Percentiles rank a stretch among this genome's conserved stretches.
Conservation (phyloP, 2,329 filamentous ascomycete genomes). For the Xylariaceae sp. region DNA sequence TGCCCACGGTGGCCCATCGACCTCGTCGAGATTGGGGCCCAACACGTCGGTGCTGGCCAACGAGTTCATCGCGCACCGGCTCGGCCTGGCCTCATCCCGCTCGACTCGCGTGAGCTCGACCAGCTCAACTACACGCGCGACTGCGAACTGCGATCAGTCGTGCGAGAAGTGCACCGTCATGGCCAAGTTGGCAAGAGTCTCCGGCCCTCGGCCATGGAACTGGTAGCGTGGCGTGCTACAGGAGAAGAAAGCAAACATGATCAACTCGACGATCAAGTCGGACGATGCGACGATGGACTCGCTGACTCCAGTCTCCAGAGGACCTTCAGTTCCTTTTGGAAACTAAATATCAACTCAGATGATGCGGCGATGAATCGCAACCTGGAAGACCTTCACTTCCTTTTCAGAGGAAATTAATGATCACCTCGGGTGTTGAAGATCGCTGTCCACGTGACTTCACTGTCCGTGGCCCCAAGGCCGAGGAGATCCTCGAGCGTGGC, state of each 20-base stretch:
- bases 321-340: slow-evolving; percentile 96
- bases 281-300: slow-evolving; percentile 89
- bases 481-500: slow-evolving; percentile 99
- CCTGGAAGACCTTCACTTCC: too few relatives aligned
- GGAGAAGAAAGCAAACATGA: slow-evolving; percentile 98
- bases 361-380: too few relatives aligned
- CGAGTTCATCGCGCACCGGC: slow-evolving; percentile 88
- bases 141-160: slow-evolving; percentile 92
- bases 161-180: slow-evolving; percentile 88
- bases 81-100: slow-evolving; percentile 85
- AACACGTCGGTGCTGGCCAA: slow-evolving; percentile 97
- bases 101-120: slow-evolving; percentile 77
- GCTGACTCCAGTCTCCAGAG: slow-evolving; percentile 72
- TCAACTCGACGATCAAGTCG: slow-evolving; percentile 91
- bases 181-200: too few relatives aligned
- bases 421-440: slow-evolving; percentile 72
- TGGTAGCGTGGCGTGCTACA: too few relatives aligned
- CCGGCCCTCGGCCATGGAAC: too few relatives aligned
- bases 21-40: slow-evolving; percentile 79
- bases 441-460: slow-evolving; percentile 97
- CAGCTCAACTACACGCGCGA: slow-evolving; percentile 82
- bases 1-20: slow-evolving; percentile 93
- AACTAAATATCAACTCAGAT: too few relatives aligned
- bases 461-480: slow-evolving; percentile 96
- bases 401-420: slow-evolving; percentile 65